Evolutionary conservation across 2,329 filamentous ascomycete species (phyloP).

Genomic region (Colletotrichum brevisporum): DNA sequence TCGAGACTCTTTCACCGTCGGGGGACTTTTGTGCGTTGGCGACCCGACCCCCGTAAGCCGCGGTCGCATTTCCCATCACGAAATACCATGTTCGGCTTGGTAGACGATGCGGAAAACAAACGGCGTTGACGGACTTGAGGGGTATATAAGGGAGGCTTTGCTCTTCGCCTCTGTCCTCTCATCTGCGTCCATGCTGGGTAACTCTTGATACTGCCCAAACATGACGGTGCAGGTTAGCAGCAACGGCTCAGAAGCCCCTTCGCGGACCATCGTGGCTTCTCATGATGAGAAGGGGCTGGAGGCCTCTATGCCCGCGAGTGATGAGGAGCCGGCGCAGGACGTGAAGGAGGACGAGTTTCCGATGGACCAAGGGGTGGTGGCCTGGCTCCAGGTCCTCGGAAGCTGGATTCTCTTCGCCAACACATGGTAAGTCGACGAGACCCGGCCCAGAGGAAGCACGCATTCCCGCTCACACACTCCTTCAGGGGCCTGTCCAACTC

Average conservation of each 20-base stretch:
- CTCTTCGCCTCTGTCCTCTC: too few relatives aligned
- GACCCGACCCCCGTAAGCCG: not conserved
- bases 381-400: slow-evolving; percentile 64
- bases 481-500: slow-evolving; percentile 56
- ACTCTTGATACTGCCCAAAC: not conserved
- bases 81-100: slow-evolving; percentile 20
- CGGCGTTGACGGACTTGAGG: not conserved
- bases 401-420: slow-evolving; percentile 65
- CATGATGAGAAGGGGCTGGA: slow-evolving; percentile 1
- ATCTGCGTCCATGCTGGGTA: too few relatives aligned
- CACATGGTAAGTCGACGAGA: slow-evolving; percentile 45
- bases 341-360: not conserved
- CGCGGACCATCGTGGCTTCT: not conserved
- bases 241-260: not conserved
- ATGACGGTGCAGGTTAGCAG: not conserved
- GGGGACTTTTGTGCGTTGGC: not conserved
- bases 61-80: not conserved
- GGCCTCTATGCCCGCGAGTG: not conserved
- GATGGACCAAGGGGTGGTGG: slow-evolving; percentile 50
- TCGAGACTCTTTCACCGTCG: not conserved
- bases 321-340: not conserved
- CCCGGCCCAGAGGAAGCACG: not conserved
- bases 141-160: not conserved
- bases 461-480: not conserved
- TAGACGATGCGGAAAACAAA: not conserved